phyloP scores from a whole-genome alignment of 192 early-diverging fungal species.

The Phycomyces nitens region DNA sequence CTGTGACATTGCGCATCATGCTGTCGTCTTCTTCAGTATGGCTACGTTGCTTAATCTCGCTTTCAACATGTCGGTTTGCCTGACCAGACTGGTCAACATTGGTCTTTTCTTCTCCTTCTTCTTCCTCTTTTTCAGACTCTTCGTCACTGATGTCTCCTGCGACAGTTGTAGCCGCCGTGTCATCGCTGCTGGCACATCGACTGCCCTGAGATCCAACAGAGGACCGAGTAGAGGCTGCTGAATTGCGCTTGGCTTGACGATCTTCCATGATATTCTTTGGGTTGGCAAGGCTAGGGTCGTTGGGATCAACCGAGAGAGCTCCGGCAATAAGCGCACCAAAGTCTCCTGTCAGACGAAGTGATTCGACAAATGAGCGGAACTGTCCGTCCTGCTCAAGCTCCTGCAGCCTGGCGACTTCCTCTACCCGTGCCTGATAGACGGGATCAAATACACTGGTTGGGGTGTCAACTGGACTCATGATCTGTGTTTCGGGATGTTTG shows the following conservation, averaged over 20 bases:
- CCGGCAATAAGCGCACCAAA: constrained; percentile 34
- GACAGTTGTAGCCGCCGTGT: constrained; percentile 11
- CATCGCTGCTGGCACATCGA: constrained; percentile 7
- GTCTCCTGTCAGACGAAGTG: constrained; percentile 25
- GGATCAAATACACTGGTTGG: constrained; percentile 1
- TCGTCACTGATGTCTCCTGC: not conserved
- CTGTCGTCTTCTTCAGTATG: not conserved
- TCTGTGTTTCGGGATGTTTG: not conserved
- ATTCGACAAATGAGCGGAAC: constrained; percentile 25
- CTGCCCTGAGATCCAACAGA: constrained; percentile 1
- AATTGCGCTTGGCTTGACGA: not conserved
- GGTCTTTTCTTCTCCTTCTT: no score
- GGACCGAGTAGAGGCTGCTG: not conserved
- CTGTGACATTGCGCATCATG: constrained; percentile 19
- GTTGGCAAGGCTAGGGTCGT: no score
- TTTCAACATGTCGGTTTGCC: not conserved
- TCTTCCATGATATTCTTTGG: no score
- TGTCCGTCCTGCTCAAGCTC: constrained; percentile 21
- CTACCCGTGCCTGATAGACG: not conserved
- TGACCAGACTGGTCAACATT: not conserved
- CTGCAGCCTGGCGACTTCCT: not conserved
- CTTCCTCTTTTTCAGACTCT: not conserved
- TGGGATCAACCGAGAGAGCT: constrained; percentile 18
- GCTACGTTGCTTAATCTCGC: constrained; percentile 1
- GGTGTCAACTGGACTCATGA: not conserved